Percentiles rank a stretch among this genome's conserved stretches.
Evolutionary conservation across 176 grass and related monocot genomes (phyloP).

Genomic region (Puccinellia tenuiflora): DNA sequence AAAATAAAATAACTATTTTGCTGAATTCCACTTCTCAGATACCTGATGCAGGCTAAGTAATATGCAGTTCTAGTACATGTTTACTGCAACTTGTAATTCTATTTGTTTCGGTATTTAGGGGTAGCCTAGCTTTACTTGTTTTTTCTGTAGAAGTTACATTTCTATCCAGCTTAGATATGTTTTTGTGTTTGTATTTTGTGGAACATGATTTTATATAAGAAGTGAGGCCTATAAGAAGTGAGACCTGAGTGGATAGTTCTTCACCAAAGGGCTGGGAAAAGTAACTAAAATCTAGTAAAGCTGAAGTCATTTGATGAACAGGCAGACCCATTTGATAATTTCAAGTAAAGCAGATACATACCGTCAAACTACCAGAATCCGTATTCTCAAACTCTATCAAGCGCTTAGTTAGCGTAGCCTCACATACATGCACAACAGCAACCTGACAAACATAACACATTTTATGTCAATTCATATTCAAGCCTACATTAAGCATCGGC

Average conservation of each 20-base stretch:
- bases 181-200: background rate
- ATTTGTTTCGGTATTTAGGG: background rate
- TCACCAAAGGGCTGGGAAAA: background rate
- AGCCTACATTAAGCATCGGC: background rate
- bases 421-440: constrained; percentile 79
- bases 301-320: background rate
- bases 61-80: background rate
- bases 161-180: background rate
- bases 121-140: background rate
- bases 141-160: background rate
- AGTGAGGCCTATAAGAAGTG: background rate
- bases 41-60: background rate
- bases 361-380: constrained; percentile 85
- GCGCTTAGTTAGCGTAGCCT: constrained; percentile 86
- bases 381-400: constrained; percentile 95
- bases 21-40: no score
- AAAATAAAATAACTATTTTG: no score
- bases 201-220: background rate
- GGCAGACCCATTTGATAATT: background rate
- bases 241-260: background rate
- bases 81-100: background rate
- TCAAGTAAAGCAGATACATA: constrained; percentile 30
- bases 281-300: background rate
- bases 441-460: constrained; percentile 54
- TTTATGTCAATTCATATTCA: background rate